Conservation (phyloP, 192 early-diverging fungal species). For the Pilaira anomala region DNA sequence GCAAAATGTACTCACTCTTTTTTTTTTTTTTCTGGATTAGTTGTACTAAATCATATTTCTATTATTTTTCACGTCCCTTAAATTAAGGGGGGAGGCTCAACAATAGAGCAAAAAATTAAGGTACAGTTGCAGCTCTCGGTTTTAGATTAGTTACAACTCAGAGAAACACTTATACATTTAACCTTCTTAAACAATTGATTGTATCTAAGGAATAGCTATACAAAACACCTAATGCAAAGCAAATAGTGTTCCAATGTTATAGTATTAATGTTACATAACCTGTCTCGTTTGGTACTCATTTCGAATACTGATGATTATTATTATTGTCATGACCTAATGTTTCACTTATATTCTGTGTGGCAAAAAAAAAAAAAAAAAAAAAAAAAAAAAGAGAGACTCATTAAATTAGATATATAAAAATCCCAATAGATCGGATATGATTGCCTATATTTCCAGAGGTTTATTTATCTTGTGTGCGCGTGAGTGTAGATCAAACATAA, state of each 20-base stretch:
- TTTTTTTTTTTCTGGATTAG: not conserved
- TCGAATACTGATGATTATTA: too few species aligned
- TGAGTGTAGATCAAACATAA: too few species aligned
- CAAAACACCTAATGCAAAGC: too few species aligned
- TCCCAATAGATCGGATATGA: not conserved
- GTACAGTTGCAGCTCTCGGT: slow-evolving; percentile 7
- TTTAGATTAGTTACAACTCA: slow-evolving; percentile 16
- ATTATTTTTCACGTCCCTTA: too few species aligned
- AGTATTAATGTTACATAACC: not conserved
- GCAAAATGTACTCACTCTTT: slow-evolving; percentile 2
- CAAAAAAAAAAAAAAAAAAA: not conserved
- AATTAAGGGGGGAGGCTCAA: not conserved
- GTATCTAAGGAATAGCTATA: too few species aligned
- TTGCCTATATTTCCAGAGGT: not conserved
- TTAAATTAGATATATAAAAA: too few species aligned
- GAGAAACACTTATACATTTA: slow-evolving; percentile 3
- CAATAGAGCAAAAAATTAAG: not conserved
- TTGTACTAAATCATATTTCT: too few species aligned
- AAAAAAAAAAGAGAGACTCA: not conserved
- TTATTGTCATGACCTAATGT: not conserved
- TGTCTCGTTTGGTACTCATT: not conserved
- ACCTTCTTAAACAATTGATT: too few species aligned
- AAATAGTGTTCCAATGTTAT: too few species aligned
- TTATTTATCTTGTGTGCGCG: not conserved
- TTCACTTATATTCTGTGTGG: not conserved